Base-by-base conservation (phyloP, 805 yeast species). In the Cyberlindnera mycetangii region DNA sequence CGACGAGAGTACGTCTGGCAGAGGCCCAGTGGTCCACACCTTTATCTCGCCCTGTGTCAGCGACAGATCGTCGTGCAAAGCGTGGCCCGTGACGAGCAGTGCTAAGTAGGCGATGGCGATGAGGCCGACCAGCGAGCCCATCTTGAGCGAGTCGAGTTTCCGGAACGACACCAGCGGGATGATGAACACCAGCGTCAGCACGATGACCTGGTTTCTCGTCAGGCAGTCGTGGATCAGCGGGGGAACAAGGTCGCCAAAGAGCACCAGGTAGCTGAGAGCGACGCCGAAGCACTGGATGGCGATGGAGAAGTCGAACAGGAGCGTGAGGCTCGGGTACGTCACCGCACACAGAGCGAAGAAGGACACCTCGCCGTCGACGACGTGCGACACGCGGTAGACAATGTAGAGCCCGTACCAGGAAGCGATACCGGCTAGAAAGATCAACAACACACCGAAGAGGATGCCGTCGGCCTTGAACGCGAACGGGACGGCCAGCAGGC, bases 271-370 rank as follows among this genome's bases (percentile, higher is more conserved):
- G 37, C 83, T 75, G 12, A 86, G 69, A 3, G 83, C 83, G 15
- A 83, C 89, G 19, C 95, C 95, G 64, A 82, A 86, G 60, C 92
- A 84, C 64, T 86, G 89, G 37, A 84, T 69, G 27, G 83, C 78
- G 60, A 86, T 84, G 28, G 89, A 85, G 19, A 81, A 63, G 64
- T 86, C 93, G 58, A 85, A 86, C n/a, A 85, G 56, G 6, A 85
- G 73, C 5, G 85, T 71, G 21, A 84, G 61, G n/a, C 72, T 72
- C 1, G 93, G 93, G 55, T 84, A 85, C 0, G 92, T 82, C 47
- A 85, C 67, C 39, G 76, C 72, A 59, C 92, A 85, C 12, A 85
- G 67, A 21, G 81, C 78, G 64, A 85, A 85, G 60, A 85, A 86
- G 0, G 86, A 80, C 4, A 90, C 83, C 28, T 61, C 59, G 39